Evolutionary conservation across 148 eudicot species (phyloP).

Genomic region (Vaccinium vitisidaea): DNA sequence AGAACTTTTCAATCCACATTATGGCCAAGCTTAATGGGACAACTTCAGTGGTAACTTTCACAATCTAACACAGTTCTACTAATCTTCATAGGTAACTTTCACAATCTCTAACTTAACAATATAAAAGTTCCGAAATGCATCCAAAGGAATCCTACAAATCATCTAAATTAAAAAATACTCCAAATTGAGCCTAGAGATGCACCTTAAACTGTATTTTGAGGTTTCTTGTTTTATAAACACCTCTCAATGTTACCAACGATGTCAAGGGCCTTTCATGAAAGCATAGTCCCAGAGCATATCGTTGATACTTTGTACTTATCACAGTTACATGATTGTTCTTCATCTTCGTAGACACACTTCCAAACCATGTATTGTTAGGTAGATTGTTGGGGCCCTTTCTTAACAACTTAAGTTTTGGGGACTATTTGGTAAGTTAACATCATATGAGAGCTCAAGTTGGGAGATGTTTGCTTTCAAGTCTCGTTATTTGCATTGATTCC

Average conservation of each 20-base stretch:
- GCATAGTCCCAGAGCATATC: background rate
- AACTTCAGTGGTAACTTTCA: background rate
- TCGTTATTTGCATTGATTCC: too few relatives aligned
- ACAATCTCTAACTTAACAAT: background rate
- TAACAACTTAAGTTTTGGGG: too few relatives aligned
- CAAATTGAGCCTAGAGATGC: background rate
- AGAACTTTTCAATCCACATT: background rate
- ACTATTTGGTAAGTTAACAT: too few relatives aligned
- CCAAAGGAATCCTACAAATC: background rate
- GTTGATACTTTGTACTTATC: background rate
- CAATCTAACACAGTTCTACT: background rate
- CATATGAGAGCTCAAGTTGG: too few relatives aligned
- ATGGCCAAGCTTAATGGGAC: background rate
- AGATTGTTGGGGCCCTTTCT: too few relatives aligned
- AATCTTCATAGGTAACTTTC: background rate
- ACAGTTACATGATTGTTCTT: background rate
- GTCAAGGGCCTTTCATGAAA: background rate
- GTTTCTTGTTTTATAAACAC: background rate
- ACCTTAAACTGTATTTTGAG: background rate
- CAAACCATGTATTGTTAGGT: background rate
- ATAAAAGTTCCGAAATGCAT: background rate
- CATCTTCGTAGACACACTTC: background rate
- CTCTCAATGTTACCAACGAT: background rate
- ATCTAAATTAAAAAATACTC: background rate
- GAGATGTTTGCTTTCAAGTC: too few relatives aligned